Evolutionary conservation across 2,329 filamentous ascomycete species (phyloP).

Genomic region (Alternaria sp.): DNA sequence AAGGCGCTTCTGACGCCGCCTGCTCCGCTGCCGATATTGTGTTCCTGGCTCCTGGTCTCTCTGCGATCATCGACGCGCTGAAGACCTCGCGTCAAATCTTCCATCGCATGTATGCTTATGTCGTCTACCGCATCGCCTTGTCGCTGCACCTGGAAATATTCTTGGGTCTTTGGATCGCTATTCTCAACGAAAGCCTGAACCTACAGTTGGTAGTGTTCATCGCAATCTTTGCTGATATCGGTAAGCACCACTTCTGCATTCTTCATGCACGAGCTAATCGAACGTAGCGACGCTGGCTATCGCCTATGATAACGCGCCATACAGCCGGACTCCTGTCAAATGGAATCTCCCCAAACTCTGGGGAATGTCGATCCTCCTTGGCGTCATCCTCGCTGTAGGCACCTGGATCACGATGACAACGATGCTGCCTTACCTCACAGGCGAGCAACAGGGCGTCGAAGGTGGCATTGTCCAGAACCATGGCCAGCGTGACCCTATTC

Average conservation of each 20-base stretch:
- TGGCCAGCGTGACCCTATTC: constrained; percentile 78
- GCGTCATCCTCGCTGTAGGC: constrained; percentile 78
- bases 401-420: constrained; percentile 91
- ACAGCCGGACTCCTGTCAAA: constrained; percentile 84
- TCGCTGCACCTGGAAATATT: constrained; percentile 92
- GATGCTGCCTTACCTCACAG: constrained; percentile 65
- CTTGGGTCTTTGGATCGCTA: constrained; percentile 89
- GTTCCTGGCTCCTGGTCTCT: constrained; percentile 88
- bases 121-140: constrained; percentile 92
- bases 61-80: constrained; percentile 89
- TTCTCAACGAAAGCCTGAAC: constrained; percentile 83
- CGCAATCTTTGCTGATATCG: constrained; percentile 89
- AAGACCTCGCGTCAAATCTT: constrained; percentile 95
- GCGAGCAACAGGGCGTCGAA: constrained; percentile 60
- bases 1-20: constrained; percentile 89
- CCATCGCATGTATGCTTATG: constrained; percentile 96
- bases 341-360: constrained; percentile 95
- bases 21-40: constrained; percentile 92
- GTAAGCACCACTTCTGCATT: neutral
- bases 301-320: constrained; percentile 91
- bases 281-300: constrained; percentile 78
- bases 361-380: constrained; percentile 88
- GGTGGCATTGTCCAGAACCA: constrained; percentile 91
- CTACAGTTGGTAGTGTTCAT: constrained; percentile 91
- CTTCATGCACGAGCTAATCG: neutral